These are phyloP conservation scores for Leucosporidium yakuticum DNA, from an alignment of 768 basidiomycete species.

Conservation along the genomic window DNA sequence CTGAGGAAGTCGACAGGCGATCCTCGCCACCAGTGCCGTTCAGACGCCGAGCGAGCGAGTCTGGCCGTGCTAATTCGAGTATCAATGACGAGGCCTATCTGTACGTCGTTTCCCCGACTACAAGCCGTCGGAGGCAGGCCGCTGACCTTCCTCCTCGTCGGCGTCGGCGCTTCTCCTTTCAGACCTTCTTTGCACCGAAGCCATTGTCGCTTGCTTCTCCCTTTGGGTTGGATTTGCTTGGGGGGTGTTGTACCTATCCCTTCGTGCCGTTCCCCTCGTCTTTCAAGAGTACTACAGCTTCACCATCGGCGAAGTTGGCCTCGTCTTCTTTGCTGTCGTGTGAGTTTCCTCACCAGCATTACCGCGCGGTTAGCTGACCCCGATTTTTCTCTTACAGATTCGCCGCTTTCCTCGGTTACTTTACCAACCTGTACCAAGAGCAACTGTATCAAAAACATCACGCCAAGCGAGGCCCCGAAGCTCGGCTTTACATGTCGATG, in stretches of 20 bases:
- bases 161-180: constrained; percentile 1
- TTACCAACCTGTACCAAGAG: constrained; percentile 17
- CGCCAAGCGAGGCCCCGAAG: constrained; percentile 22
- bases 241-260: constrained; percentile 65
- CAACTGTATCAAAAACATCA: constrained; percentile 12
- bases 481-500: constrained; percentile 23
- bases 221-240: constrained; percentile 52
- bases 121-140: too few species aligned
- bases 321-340: constrained; percentile 21
- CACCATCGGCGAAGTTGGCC: constrained; percentile 12
- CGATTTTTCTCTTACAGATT: background rate
- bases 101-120: constrained; percentile 36
- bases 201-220: constrained; percentile 59
- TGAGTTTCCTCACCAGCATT: constrained; percentile 5
- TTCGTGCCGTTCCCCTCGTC: constrained; percentile 49
- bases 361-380: background rate
- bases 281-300: constrained; percentile 19
- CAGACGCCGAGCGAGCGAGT: constrained; percentile 59
- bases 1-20: constrained; percentile 63
- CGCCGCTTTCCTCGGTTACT: background rate
- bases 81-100: constrained; percentile 39
- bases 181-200: constrained; percentile 66
- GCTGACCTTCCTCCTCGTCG: background rate
- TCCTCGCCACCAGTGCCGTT: constrained; percentile 55
- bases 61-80: constrained; percentile 62